Evolutionary conservation across 305 asterid species (phyloP).

Genomic region (Ruellia speciosa): DNA sequence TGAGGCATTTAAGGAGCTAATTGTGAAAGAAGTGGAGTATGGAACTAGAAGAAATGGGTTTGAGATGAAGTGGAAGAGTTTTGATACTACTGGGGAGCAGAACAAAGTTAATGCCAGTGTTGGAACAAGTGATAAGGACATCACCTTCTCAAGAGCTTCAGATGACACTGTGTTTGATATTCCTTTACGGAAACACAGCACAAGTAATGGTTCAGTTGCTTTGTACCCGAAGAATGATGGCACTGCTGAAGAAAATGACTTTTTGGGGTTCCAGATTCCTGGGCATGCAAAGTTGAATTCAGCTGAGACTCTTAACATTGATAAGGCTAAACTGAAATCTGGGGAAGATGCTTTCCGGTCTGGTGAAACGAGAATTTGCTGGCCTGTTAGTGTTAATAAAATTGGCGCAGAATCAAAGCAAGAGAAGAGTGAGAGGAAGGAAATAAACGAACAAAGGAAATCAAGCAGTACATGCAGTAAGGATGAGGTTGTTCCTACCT

Average conservation of each 20-base stretch:
- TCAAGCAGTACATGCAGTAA: conserved; percentile 31
- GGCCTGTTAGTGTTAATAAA: conserved; percentile 50
- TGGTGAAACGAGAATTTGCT: conserved; percentile 46
- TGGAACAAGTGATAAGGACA: conserved; percentile 47
- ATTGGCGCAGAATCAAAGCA: conserved; percentile 29
- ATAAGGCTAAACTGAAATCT: conserved; percentile 36
- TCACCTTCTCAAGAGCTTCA: conserved; percentile 44
- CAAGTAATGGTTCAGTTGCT: conserved; percentile 39
- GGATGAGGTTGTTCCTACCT: conserved; percentile 42
- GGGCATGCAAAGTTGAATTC: conserved; percentile 36
- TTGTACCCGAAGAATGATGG: conserved; percentile 41
- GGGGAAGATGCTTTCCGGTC: conserved; percentile 39
- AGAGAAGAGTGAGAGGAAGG: conserved; percentile 48
- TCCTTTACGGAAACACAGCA: conserved; percentile 40
- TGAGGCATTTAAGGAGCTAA: conserved; percentile 63
- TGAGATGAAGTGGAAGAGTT: conserved; percentile 47
- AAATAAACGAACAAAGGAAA: conserved; percentile 38
- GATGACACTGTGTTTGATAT: conserved; percentile 63
- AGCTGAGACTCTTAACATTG: conserved; percentile 37
- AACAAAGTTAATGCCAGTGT: conserved; percentile 37
- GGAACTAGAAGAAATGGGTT: conserved; percentile 49
- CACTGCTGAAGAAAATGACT: conserved; percentile 30
- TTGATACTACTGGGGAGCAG: conserved; percentile 33
- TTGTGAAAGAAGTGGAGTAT: conserved; percentile 83
- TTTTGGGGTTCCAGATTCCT: conserved; percentile 47